Percentiles rank a stretch among this genome's conserved stretches.
These are phyloP conservation scores for Gossypium rotundifolium DNA, from an alignment of 345 rosid species.

Conservation along the genomic window DNA sequence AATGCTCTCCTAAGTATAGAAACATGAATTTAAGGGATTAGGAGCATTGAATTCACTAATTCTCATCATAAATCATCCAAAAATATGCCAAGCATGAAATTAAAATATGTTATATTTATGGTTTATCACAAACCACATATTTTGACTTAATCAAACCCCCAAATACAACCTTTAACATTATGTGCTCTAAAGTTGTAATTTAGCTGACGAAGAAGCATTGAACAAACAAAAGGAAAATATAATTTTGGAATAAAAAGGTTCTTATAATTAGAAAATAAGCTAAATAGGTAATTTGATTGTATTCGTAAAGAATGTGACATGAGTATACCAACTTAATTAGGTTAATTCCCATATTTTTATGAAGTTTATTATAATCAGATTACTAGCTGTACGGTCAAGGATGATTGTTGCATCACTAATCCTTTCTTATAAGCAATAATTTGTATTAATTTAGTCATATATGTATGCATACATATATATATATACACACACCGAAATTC, in stretches of 20 bases:
- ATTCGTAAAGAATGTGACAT: neutral
- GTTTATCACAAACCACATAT: no score
- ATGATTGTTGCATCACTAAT: neutral
- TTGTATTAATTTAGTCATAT: neutral
- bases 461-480: neutral
- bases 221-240: neutral
- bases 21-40: no score
- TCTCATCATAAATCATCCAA: no score
- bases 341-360: neutral
- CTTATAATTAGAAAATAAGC: neutral
- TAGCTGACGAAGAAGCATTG: neutral
- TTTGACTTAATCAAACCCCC: no score
- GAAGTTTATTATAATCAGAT: neutral
- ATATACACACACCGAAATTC: neutral
- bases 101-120: no score
- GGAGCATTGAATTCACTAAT: no score
- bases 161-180: no score
- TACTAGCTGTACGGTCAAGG: slow-evolving; percentile 11
- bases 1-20: no score
- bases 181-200: neutral
- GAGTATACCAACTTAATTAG: neutral
- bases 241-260: neutral
- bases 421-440: slow-evolving; percentile 1
- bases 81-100: no score
- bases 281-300: neutral